Conservation (phyloP, 805 yeast species). For the Torulaspora gathmanii region DNA sequence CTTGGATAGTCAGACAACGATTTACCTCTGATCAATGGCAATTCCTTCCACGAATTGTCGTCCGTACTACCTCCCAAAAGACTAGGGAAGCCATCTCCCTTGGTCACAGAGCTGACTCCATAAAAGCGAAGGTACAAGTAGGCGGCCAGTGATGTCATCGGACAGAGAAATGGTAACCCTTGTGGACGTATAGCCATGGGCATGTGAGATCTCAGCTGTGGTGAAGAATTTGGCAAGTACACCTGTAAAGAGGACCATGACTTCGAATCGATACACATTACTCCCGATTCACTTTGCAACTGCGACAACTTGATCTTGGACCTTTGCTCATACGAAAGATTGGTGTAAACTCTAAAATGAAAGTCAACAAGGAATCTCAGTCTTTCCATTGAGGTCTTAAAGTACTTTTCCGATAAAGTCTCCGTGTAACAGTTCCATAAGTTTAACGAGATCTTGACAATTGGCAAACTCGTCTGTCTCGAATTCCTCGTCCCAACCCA, state of each 20-base stretch:
- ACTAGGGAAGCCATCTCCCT: constrained; percentile 34
- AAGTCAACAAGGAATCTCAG: constrained; percentile 31
- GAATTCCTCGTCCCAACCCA: constrained; percentile 4
- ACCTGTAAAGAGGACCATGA: constrained; percentile 11
- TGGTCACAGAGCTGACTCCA: constrained; percentile 23
- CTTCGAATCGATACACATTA: constrained; percentile 7
- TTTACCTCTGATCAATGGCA: constrained; percentile 30
- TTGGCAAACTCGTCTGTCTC: constrained; percentile 3
- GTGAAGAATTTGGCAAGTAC: constrained; percentile 7
- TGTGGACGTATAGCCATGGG: constrained; percentile 24
- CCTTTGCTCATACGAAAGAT: constrained; percentile 25
- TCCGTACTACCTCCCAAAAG: constrained; percentile 12
- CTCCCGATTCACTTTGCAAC: constrained; percentile 9
- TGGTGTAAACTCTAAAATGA: constrained; percentile 27
- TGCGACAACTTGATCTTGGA: constrained; percentile 23
- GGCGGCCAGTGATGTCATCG: constrained; percentile 29
- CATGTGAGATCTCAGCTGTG: constrained; percentile 11
- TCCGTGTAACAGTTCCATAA: constrained; percentile 30
- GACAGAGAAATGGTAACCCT: constrained; percentile 28
- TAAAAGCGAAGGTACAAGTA: constrained; percentile 32
- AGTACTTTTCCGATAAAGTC: constrained; percentile 24
- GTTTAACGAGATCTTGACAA: constrained; percentile 28
- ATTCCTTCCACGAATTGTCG: constrained; percentile 16
- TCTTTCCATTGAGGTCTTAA: constrained; percentile 29
- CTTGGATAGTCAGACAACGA: constrained; percentile 28